These are phyloP conservation scores for Sinapis alba DNA, from an alignment of 441 rosid genomes.

Conservation along the genomic window DNA sequence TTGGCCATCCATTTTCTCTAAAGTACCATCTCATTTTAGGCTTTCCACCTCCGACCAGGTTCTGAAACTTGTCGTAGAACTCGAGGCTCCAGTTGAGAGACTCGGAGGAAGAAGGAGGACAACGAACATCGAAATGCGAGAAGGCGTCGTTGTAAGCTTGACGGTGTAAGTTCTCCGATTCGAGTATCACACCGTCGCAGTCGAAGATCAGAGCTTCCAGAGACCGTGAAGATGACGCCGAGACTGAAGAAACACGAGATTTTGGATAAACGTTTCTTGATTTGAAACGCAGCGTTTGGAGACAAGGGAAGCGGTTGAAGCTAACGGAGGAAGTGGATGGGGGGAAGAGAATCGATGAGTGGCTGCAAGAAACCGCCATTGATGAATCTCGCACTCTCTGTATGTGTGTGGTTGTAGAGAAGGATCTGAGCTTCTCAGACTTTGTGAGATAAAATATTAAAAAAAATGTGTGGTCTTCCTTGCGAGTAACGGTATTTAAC, in stretches of 20 bases:
- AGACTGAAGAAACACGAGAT: constrained; percentile 25
- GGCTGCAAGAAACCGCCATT: constrained; percentile 36
- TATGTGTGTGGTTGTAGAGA: constrained; percentile 12
- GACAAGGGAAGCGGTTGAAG: constrained; percentile 11
- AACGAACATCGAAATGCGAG: constrained; percentile 72
- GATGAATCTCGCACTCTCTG: not conserved
- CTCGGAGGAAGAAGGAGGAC: constrained; percentile 51
- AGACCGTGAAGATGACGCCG: constrained; percentile 52
- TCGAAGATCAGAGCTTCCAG: constrained; percentile 83
- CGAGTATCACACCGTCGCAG: constrained; percentile 91
- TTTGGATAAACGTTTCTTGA: constrained; percentile 20
- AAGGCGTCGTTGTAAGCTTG: constrained; percentile 96
- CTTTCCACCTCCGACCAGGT: constrained; percentile 87
- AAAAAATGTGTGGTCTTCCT: constrained; percentile 25
- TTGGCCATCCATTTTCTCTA: constrained; percentile 92
- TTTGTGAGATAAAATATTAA: not conserved
- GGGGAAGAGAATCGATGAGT: constrained; percentile 21
- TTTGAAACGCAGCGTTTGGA: constrained; percentile 36
- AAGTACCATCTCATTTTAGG: constrained; percentile 99
- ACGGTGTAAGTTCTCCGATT: constrained; percentile 86
- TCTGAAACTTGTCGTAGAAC: constrained; percentile 87
- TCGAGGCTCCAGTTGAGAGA: constrained; percentile 70
- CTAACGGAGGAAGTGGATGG: constrained; percentile 15
- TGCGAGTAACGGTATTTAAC: constrained; percentile 21
- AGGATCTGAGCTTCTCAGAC: not conserved